Evolutionary conservation across 1,139 yeast genomes (phyloP).

Genomic region (Geotrichum europaeum): DNA sequence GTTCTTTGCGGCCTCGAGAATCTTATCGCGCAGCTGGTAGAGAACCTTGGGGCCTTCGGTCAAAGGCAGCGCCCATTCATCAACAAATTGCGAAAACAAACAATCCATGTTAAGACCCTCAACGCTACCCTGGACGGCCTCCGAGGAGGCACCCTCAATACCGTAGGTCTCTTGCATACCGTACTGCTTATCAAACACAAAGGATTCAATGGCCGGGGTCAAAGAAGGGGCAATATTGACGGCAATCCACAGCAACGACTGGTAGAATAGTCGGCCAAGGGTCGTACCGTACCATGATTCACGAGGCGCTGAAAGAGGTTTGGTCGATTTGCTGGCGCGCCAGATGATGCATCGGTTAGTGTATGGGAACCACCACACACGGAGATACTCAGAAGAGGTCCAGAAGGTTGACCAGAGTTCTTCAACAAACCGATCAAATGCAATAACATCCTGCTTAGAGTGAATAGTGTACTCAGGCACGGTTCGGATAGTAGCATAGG

Average conservation of each 20-base stretch:
- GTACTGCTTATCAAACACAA: conserved; percentile 76
- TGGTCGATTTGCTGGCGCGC: conserved; percentile 74
- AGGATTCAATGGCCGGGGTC: conserved; percentile 79
- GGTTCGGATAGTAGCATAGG: conserved; percentile 78
- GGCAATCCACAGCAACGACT: conserved; percentile 70
- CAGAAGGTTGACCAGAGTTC: conserved; percentile 59
- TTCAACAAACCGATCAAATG: conserved; percentile 60
- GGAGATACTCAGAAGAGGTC: conserved; percentile 84
- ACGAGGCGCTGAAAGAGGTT: conserved; percentile 60
- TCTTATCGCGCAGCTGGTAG: conserved; percentile 54
- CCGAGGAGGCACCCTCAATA: conserved; percentile 49
- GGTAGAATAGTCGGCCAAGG: conserved; percentile 72
- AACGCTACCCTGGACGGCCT: conserved; percentile 65
- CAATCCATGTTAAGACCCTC: conserved; percentile 95
- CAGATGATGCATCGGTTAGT: conserved; percentile 78
- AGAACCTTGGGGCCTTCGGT: conserved; percentile 68
- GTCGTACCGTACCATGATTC: conserved; percentile 81
- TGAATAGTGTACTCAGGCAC: conserved; percentile 79
- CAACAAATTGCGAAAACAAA: conserved; percentile 85
- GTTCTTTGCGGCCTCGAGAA: conserved; percentile 52
- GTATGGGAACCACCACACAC: conserved; percentile 98
- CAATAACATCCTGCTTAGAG: conserved; percentile 74
- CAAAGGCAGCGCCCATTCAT: conserved; percentile 94
- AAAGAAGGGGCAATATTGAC: conserved; percentile 65
- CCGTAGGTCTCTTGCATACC: conserved; percentile 61